These are phyloP conservation scores for Cubamyces lactineus DNA, from an alignment of 768 basidiomycete genomes.

Conservation along the genomic window DNA sequence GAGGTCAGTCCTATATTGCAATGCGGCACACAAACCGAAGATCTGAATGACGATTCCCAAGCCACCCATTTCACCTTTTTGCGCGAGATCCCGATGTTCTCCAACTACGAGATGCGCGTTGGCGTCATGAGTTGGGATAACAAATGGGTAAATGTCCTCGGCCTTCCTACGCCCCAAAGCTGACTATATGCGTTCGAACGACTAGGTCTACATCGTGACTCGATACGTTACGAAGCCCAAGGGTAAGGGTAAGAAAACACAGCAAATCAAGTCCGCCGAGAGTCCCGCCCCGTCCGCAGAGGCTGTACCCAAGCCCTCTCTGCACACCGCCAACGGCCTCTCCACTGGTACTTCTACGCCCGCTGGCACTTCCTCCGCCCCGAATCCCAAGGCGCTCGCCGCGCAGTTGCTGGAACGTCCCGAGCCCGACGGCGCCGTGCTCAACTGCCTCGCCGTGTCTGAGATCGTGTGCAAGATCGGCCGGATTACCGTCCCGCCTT, in stretches of 20 bases:
- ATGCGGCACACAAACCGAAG: not conserved
- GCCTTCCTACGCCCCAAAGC: not conserved
- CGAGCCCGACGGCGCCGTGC: slow-evolving; percentile 56
- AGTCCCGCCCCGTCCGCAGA: slow-evolving; percentile 14
- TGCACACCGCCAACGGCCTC: slow-evolving; percentile 42
- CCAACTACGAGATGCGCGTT: slow-evolving; percentile 62
- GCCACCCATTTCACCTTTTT: slow-evolving; percentile 72
- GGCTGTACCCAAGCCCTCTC: slow-evolving; percentile 28
- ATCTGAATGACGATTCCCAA: slow-evolving; percentile 24
- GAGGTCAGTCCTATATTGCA: slow-evolving; percentile 32
- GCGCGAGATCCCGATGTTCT: slow-evolving; percentile 68
- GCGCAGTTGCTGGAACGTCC: slow-evolving; percentile 26
- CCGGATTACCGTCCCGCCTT: slow-evolving; percentile 74
- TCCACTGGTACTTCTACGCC: slow-evolving; percentile 26
- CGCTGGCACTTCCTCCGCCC: slow-evolving; percentile 6
- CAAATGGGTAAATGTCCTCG: slow-evolving; percentile 65
- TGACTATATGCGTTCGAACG: not conserved
- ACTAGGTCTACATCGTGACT: slow-evolving; percentile 62
- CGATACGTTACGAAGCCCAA: slow-evolving; percentile 65
- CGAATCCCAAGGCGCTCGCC: slow-evolving; percentile 9
- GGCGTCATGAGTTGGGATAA: slow-evolving; percentile 68
- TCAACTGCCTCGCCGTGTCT: slow-evolving; percentile 68
- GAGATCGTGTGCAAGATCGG: slow-evolving; percentile 71
- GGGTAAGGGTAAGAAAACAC: slow-evolving; percentile 28
- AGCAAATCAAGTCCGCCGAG: not conserved